Conservation (phyloP, 2,329 filamentous ascomycete species). For the Colletotrichum truncatum region DNA sequence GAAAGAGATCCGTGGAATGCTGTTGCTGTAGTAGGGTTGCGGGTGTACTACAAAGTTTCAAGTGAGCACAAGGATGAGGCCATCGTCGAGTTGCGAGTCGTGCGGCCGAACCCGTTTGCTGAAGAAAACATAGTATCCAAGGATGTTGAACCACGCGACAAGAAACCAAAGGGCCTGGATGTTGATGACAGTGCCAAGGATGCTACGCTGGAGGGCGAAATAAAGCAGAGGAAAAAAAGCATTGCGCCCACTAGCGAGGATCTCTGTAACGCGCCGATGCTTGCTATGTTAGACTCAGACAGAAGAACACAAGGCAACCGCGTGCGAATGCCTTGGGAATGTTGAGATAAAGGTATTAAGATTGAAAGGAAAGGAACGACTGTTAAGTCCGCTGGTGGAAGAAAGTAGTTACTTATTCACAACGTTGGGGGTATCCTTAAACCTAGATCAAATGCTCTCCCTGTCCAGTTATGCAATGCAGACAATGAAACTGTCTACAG, state of each 20-base stretch:
- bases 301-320: background rate
- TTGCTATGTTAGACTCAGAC: background rate
- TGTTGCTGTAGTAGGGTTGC: slow-evolving; percentile 60
- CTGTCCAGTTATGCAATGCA: background rate
- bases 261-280: background rate
- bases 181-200: slow-evolving; percentile 57
- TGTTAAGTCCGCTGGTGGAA: background rate
- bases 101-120: slow-evolving; percentile 47
- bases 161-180: slow-evolving; percentile 46
- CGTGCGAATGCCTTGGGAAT: background rate
- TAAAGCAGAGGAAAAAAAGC: slow-evolving; percentile 44
- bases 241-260: slow-evolving; percentile 35
- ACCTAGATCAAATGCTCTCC: slow-evolving; percentile 15
- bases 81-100: slow-evolving; percentile 48
- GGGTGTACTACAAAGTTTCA: slow-evolving; percentile 60
- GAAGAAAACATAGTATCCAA: slow-evolving; percentile 26
- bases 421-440: slow-evolving; percentile 19
- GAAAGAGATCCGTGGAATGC: slow-evolving; percentile 65
- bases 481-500: background rate
- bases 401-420: background rate
- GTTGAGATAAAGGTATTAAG: background rate
- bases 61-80: slow-evolving; percentile 42
- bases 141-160: slow-evolving; percentile 32
- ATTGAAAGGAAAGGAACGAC: background rate
- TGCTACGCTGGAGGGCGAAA: slow-evolving; percentile 48